phyloP scores from a whole-genome alignment of 768 basidiomycete species.

The Coprinopsis strossmayeri region DNA sequence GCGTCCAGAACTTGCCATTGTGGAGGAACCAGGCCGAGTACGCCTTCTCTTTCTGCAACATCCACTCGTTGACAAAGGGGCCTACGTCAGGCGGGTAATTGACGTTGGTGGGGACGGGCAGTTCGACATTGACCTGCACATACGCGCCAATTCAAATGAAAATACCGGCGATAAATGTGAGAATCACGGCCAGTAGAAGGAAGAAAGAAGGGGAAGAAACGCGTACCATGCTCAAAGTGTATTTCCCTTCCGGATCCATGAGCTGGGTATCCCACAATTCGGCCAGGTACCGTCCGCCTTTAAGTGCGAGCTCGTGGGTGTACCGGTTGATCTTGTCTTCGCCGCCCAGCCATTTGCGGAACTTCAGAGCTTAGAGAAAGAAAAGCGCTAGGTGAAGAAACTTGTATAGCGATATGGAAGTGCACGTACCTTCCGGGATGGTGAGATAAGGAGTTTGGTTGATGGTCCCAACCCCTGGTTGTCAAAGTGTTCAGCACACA shows the following conservation, averaged over 20 bases:
- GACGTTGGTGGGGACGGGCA: constrained; percentile 24
- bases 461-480: constrained; percentile 57
- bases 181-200: too few species aligned
- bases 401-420: neutral
- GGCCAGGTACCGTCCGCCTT: constrained; percentile 57
- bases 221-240: constrained; percentile 67
- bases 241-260: constrained; percentile 48
- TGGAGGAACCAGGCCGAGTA: constrained; percentile 29
- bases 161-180: too few species aligned
- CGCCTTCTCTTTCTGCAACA: constrained; percentile 23
- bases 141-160: neutral
- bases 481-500: neutral
- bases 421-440: constrained; percentile 40
- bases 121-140: constrained; percentile 28
- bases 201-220: neutral
- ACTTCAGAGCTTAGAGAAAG: constrained; percentile 54
- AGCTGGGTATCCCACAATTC: constrained; percentile 54
- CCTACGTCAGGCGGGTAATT: neutral
- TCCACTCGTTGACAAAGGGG: constrained; percentile 19
- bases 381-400: neutral
- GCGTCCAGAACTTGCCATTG: constrained; percentile 32
- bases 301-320: constrained; percentile 59
- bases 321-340: constrained; percentile 67
- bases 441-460: constrained; percentile 50
- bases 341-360: constrained; percentile 69